Evolutionary conservation across 2,329 filamentous ascomycete species (phyloP).

Genomic region (Nothophoma quercina): DNA sequence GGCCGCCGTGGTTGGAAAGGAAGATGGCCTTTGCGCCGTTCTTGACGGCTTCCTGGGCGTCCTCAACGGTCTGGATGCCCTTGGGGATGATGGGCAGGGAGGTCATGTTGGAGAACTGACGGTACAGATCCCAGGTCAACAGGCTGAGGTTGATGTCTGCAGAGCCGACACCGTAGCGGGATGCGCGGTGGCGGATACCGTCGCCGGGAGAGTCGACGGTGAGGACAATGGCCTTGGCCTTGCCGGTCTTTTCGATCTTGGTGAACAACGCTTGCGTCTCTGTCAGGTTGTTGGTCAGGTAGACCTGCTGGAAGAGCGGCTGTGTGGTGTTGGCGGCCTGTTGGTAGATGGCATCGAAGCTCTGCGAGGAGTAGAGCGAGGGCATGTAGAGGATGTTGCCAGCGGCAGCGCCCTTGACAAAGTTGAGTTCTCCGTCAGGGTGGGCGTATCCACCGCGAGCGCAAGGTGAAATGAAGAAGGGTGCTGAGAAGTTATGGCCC

Average conservation of each 20-base stretch:
- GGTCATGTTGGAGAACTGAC: constrained; percentile 48
- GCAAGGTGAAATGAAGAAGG: constrained; percentile 63
- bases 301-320: constrained; percentile 53
- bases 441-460: constrained; percentile 53
- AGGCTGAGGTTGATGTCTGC: constrained; percentile 41
- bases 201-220: constrained; percentile 53
- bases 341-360: constrained; percentile 43
- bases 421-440: constrained; percentile 57
- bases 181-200: constrained; percentile 48
- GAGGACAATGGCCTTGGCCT: constrained; percentile 51
- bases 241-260: constrained; percentile 41
- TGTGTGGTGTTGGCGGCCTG: constrained; percentile 35
- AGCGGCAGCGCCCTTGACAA: constrained; percentile 59
- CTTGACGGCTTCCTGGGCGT: constrained; percentile 47
- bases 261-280: constrained; percentile 42
- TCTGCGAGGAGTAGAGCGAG: constrained; percentile 46
- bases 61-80: constrained; percentile 51
- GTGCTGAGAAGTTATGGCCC: constrained; percentile 61
- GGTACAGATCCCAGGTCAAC: constrained; percentile 47
- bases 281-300: constrained; percentile 45
- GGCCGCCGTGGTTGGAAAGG: constrained; percentile 54
- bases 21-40: constrained; percentile 50
- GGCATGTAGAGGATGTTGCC: constrained; percentile 61
- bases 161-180: constrained; percentile 41
- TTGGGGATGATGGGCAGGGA: constrained; percentile 51